Percentiles rank a stretch among this genome's conserved stretches.
These are phyloP conservation scores for Nasturtium officinale DNA, from an alignment of 345 rosid species.

Conservation along the genomic window DNA sequence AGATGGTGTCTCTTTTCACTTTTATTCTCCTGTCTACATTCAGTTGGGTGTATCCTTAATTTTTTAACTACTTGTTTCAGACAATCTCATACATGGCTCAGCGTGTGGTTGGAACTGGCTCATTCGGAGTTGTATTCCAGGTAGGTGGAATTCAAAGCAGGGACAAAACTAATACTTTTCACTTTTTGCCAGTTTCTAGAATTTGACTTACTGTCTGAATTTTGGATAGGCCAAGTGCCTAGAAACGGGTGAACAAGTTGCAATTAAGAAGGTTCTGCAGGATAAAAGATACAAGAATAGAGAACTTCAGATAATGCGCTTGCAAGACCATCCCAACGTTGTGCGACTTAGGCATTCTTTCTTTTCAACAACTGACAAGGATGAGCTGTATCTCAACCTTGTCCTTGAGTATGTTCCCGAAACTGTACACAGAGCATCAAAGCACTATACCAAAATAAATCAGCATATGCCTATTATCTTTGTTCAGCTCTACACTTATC, in stretches of 20 bases:
- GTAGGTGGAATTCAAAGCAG: conserved; percentile 43
- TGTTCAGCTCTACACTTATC: conserved; percentile 87
- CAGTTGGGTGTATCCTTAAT: conserved; percentile 11
- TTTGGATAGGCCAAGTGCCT: conserved; percentile 85
- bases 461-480: conserved; percentile 79
- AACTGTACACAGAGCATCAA: conserved; percentile 83
- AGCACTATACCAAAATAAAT: conserved; percentile 79
- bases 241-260: conserved; percentile 94
- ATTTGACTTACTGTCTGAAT: conserved; percentile 6
- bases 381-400: conserved; percentile 92
- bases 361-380: conserved; percentile 87
- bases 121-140: conserved; percentile 94
- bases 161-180: neutral
- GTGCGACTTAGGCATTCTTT: conserved; percentile 86
- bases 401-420: conserved; percentile 89
- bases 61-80: conserved; percentile 50
- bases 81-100: conserved; percentile 89
- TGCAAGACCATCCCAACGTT: conserved; percentile 82
- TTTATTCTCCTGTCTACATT: neutral
- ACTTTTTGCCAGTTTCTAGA: neutral
- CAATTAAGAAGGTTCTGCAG: conserved; percentile 97
- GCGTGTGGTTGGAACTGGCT: conserved; percentile 95
- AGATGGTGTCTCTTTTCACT: conserved; percentile 9
- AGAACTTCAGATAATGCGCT: conserved; percentile 94
- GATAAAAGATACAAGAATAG: conserved; percentile 98